A percentile compares a stretch with the other conserved stretches of the same genome.
These are phyloP conservation scores for Phalaenopsis equestris DNA, from an alignment of 106 monocot genomes.

Conservation along the genomic window DNA sequence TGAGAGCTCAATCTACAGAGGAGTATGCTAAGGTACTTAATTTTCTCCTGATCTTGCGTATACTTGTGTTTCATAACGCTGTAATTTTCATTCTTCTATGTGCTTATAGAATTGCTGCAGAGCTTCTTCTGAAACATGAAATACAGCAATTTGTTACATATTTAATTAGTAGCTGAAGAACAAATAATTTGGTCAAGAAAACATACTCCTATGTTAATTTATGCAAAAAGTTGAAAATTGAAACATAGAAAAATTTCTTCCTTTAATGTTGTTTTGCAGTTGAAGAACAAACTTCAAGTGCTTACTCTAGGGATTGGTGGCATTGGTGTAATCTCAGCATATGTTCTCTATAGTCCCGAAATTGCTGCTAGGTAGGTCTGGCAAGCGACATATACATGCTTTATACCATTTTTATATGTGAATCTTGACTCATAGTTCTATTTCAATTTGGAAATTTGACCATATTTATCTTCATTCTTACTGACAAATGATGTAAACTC, in stretches of 20 bases:
- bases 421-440: background rate
- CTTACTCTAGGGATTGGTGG: conserved; percentile 84
- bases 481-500: background rate
- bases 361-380: conserved; percentile 66
- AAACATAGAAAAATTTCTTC: background rate
- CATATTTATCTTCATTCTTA: background rate
- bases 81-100: background rate
- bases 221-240: background rate
- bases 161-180: background rate
- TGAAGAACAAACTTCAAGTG: conserved; percentile 59
- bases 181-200: background rate
- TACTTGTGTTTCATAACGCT: background rate
- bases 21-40: conserved; percentile 59
- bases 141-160: background rate
- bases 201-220: background rate
- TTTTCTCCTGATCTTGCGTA: background rate
- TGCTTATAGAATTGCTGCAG: background rate
- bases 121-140: background rate
- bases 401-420: background rate
- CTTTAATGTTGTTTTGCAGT: conserved; percentile 29
- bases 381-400: background rate
- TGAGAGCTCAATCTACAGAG: conserved; percentile 51
- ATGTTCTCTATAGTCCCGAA: conserved; percentile 80
- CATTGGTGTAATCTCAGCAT: conserved; percentile 76
- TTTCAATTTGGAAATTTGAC: background rate